Conservation (phyloP, 129 eudicot genomes). For the Centrapalus pauciflorus region DNA sequence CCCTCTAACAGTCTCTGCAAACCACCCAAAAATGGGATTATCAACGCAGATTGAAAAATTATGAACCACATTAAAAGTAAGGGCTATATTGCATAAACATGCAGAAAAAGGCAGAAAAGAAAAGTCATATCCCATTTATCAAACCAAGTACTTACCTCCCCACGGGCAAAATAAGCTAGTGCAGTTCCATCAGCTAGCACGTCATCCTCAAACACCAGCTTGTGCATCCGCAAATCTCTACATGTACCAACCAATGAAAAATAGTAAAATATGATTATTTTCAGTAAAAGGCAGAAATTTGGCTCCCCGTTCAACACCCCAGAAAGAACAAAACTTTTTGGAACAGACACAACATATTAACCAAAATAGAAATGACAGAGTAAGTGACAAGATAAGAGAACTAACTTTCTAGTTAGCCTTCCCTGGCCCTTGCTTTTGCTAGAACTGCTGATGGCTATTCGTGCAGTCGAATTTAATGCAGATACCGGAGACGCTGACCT, state of each 20-base stretch:
- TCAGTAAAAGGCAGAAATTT: neutral
- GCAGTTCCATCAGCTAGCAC: constrained; percentile 75
- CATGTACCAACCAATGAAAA: constrained; percentile 1
- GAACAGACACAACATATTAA: neutral
- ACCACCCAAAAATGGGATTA: neutral
- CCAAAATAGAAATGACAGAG: neutral
- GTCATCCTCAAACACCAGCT: constrained; percentile 59
- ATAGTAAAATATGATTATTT: neutral
- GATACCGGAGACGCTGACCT: constrained; percentile 34
- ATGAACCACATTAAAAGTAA: neutral
- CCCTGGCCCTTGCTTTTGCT: constrained; percentile 51
- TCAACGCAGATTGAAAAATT: neutral
- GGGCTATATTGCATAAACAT: neutral
- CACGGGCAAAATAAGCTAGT: constrained; percentile 61
- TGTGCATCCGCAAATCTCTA: constrained; percentile 87
- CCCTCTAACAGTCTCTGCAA: constrained; percentile 75
- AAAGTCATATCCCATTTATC: neutral
- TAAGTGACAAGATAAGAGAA: constrained; percentile 1
- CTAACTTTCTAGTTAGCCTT: constrained; percentile 70
- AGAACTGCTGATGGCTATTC: constrained; percentile 21
- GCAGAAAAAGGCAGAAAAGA: neutral
- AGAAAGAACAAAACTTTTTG: neutral
- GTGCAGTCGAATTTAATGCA: constrained; percentile 22
- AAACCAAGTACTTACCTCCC: constrained; percentile 49
- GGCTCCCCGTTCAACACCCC: neutral